phyloP scores from a whole-genome alignment of 1,284 basidiomycete species.

The Pholiota adiposa region DNA sequence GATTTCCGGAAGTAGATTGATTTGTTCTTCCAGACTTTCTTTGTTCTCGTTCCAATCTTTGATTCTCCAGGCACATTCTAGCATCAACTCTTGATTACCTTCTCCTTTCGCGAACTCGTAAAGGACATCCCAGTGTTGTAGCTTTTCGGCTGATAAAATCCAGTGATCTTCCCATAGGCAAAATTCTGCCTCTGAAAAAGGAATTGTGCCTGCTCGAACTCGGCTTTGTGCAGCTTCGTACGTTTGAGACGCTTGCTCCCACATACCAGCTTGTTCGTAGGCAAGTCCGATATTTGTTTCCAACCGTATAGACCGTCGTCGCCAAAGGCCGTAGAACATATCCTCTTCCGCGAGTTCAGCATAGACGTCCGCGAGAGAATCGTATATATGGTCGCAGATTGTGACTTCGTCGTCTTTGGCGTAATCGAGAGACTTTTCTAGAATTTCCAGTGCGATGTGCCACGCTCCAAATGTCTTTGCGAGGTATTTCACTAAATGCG shows the following conservation, averaged over 20 bases:
- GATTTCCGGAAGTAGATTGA: conserved; percentile 82
- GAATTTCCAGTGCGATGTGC: conserved; percentile 90
- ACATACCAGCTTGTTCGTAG: conserved; percentile 97
- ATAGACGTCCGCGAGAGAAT: conserved; percentile 94
- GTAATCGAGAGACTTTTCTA: conserved; percentile 79
- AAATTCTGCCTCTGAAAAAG: conserved; percentile 96
- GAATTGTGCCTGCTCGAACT: conserved; percentile 81
- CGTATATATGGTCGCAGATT: conserved; percentile 85
- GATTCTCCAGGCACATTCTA: conserved; percentile 96
- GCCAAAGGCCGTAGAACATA: conserved; percentile 97
- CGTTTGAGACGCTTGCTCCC: conserved; percentile 89
- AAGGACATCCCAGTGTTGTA: conserved; percentile 98
- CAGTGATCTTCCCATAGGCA: conserved; percentile 99
- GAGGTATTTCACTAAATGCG: conserved; percentile 95
- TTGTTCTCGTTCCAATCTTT: conserved; percentile 90
- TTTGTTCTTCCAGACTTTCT: conserved; percentile 85
- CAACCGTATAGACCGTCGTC: conserved; percentile 83
- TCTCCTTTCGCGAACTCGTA: conserved; percentile 93
- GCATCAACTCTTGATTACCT: conserved; percentile 88
- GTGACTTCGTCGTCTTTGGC: conserved; percentile 82
- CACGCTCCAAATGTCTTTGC: conserved; percentile 97
- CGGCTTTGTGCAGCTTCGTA: conserved; percentile 94
- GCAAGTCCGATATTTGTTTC: conserved; percentile 95
- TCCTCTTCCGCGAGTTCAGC: conserved; percentile 97
- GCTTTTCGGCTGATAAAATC: conserved; percentile 94